Conservation (phyloP, 1,284 basidiomycete genomes). For the Serendipita sp. region DNA sequence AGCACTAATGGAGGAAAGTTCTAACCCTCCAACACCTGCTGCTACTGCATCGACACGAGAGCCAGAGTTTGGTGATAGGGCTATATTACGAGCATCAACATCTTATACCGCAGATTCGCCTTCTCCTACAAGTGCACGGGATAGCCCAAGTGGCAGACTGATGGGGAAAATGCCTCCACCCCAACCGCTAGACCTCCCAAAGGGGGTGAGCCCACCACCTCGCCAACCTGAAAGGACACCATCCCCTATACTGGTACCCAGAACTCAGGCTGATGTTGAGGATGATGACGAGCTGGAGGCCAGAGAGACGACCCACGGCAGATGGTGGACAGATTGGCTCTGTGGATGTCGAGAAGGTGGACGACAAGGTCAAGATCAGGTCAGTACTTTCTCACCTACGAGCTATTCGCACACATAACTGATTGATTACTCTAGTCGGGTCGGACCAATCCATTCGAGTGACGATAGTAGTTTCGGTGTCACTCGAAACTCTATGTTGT, state of each 20-base stretch:
- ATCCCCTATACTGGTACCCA: not conserved
- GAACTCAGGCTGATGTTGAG: slow-evolving; percentile 14
- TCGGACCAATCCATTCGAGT: slow-evolving; percentile 1
- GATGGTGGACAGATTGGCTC: slow-evolving; percentile 75
- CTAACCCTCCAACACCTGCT: slow-evolving; percentile 19
- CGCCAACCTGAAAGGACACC: slow-evolving; percentile 14
- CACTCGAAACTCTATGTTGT: not conserved
- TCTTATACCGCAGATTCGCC: slow-evolving; percentile 10
- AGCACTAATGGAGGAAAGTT: slow-evolving; percentile 28
- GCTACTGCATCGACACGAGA: slow-evolving; percentile 9
- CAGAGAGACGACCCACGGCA: slow-evolving; percentile 23
- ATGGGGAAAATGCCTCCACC: slow-evolving; percentile 30
- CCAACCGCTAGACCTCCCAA: slow-evolving; percentile 40
- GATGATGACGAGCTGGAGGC: slow-evolving; percentile 15
- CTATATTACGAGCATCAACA: not conserved
- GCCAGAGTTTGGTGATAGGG: not conserved
- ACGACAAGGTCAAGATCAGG: slow-evolving; percentile 56
- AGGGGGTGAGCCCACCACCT: slow-evolving; percentile 42
- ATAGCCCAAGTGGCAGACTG: slow-evolving; percentile 23
- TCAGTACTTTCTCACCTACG: slow-evolving; percentile 20
- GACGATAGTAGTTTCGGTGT: not conserved
- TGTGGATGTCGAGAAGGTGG: slow-evolving; percentile 64
- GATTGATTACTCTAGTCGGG: not conserved
- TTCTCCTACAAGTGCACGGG: slow-evolving; percentile 38
- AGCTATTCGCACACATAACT: not conserved